Percentiles rank a stretch among this genome's conserved stretches.
These are phyloP conservation scores for Pythium coloratum DNA, from an alignment of 352 stramenopile species.

Conservation along the genomic window DNA sequence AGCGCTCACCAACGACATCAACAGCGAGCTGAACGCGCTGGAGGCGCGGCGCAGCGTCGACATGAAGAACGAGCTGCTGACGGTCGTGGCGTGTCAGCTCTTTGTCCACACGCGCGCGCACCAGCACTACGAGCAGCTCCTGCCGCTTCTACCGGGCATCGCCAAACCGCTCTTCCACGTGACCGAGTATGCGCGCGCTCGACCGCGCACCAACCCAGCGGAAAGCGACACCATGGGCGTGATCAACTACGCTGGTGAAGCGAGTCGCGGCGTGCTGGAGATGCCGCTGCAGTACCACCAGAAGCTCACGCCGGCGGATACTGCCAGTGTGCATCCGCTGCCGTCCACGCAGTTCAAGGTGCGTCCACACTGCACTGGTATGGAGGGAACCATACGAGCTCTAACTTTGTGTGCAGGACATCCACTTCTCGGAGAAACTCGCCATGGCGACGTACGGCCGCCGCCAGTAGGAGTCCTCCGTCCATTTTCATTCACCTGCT, in stretches of 20 bases:
- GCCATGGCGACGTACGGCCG: slow-evolving; percentile 48
- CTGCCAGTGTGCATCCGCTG: slow-evolving; percentile 60
- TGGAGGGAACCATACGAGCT: not conserved
- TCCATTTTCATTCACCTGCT: not conserved
- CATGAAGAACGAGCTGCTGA: slow-evolving; percentile 81
- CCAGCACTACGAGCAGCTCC: slow-evolving; percentile 74
- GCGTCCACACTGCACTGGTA: not conserved
- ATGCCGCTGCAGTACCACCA: slow-evolving; percentile 51
- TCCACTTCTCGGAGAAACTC: slow-evolving; percentile 72
- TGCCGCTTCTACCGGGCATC: slow-evolving; percentile 65
- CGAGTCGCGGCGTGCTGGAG: slow-evolving; percentile 47
- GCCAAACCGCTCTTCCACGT: slow-evolving; percentile 62
- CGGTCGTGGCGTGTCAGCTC: slow-evolving; percentile 71
- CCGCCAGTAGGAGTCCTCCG: slow-evolving; percentile 27
- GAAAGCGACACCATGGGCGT: slow-evolving; percentile 50
- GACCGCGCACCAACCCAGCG: slow-evolving; percentile 47
- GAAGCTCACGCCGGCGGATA: slow-evolving; percentile 22
- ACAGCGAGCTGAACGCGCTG: slow-evolving; percentile 61
- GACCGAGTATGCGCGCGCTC: slow-evolving; percentile 47
- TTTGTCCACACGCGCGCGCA: slow-evolving; percentile 63
- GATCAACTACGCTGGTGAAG: slow-evolving; percentile 52
- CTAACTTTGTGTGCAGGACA: slow-evolving; percentile 40
- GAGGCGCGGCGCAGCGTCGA: slow-evolving; percentile 58
- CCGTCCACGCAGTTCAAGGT: slow-evolving; percentile 49
- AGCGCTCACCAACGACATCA: slow-evolving; percentile 57